A percentile compares a stretch with the other conserved stretches of the same genome.
These are phyloP conservation scores for Lepraria neglecta DNA, from an alignment of 495 filamentous ascomycete genomes.

Conservation along the genomic window DNA sequence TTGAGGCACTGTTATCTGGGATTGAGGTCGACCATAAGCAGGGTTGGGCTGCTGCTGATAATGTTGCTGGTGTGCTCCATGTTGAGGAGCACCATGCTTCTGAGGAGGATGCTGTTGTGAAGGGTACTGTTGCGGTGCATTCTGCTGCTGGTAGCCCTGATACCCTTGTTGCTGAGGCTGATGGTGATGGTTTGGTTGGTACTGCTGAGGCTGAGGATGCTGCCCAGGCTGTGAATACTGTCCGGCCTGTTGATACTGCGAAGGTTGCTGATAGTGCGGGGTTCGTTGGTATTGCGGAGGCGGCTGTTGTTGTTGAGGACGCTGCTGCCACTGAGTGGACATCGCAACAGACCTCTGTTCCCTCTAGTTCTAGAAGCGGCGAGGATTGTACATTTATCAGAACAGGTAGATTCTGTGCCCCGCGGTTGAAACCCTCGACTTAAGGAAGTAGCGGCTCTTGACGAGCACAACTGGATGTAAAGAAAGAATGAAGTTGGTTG, in stretches of 20 bases:
- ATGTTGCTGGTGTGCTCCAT: conserved; percentile 16
- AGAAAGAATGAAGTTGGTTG: too few species aligned
- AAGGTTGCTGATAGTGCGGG: conserved; percentile 15
- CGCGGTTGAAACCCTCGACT: neutral
- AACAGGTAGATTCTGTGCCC: neutral
- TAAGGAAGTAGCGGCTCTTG: too few species aligned
- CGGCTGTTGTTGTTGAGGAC: conserved; percentile 22
- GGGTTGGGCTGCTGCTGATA: conserved; percentile 11
- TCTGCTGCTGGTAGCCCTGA: conserved; percentile 55
- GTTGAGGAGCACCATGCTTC: conserved; percentile 15
- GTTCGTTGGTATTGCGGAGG: conserved; percentile 19
- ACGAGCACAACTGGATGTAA: too few species aligned
- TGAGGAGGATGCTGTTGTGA: conserved; percentile 13
- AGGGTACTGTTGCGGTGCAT: conserved; percentile 53
- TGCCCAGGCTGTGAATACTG: conserved; percentile 17
- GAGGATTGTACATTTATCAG: too few species aligned
- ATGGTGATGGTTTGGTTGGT: conserved; percentile 29
- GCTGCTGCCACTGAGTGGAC: conserved; percentile 20
- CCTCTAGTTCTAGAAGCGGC: neutral
- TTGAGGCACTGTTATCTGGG: conserved; percentile 24
- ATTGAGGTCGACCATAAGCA: neutral
- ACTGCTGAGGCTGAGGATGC: conserved; percentile 24
- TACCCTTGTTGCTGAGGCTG: conserved; percentile 27
- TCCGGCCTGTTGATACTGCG: conserved; percentile 13
- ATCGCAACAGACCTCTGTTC: neutral